These are phyloP conservation scores for Anaeramoeba flamelloides DNA, from an alignment of 78 protist species.

Conservation along the genomic window DNA sequence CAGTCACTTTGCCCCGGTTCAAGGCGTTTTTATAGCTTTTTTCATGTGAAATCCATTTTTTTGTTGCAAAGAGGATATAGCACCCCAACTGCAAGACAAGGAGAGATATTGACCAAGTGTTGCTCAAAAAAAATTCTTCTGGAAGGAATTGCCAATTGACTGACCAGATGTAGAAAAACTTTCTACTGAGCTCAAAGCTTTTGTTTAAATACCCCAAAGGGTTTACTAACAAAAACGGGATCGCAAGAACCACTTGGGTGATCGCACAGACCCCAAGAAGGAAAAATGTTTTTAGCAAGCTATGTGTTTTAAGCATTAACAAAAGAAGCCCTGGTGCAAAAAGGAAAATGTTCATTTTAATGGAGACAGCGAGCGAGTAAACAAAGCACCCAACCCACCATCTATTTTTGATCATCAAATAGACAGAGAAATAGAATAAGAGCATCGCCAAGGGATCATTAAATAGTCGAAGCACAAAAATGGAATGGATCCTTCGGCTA, in stretches of 20 bases:
- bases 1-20: no score
- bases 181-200: constrained; percentile 50
- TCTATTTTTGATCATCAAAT: background rate
- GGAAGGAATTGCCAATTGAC: constrained; percentile 65
- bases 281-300: constrained; percentile 26
- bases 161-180: constrained; percentile 56
- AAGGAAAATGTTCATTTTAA: constrained; percentile 73
- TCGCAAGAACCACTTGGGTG: constrained; percentile 22
- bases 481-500: constrained; percentile 59
- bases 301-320: constrained; percentile 32
- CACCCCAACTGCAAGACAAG: constrained; percentile 32
- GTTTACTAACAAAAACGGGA: constrained; percentile 48
- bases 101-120: constrained; percentile 25
- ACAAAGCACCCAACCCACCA: background rate
- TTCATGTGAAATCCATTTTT: no score
- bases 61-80: no score
- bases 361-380: no score
- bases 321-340: constrained; percentile 48
- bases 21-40: no score
- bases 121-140: constrained; percentile 23
- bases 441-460: constrained; percentile 67
- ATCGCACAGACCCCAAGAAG: constrained; percentile 6
- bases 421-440: constrained; percentile 31
- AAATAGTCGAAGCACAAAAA: constrained; percentile 68
- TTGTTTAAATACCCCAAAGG: constrained; percentile 31